phyloP scores from a whole-genome alignment of 129 eudicot species.

The Centaurea solstitialis region DNA sequence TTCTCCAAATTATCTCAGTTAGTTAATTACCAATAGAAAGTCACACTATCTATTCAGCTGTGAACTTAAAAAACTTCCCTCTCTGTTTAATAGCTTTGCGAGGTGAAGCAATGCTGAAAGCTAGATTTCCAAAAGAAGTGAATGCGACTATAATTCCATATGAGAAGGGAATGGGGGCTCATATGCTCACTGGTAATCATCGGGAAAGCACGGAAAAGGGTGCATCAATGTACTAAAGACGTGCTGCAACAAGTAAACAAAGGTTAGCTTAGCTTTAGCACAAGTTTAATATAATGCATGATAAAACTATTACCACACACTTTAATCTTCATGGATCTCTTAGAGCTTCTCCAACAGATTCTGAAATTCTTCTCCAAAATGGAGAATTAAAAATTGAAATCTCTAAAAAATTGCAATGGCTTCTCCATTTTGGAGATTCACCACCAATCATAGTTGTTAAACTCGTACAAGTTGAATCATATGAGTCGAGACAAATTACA shows the following conservation, averaged over 20 bases:
- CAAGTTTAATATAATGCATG: not conserved
- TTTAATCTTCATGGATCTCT: not conserved
- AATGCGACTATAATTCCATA: conserved; percentile 75
- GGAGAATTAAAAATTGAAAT: no score
- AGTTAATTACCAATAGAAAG: no score
- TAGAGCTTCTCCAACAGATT: no score
- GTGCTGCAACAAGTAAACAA: conserved; percentile 67
- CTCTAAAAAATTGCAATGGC: no score
- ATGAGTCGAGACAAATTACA: no score
- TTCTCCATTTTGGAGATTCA: no score
- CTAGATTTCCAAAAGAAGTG: conserved; percentile 69
- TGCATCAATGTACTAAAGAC: conserved; percentile 69
- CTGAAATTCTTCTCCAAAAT: no score
- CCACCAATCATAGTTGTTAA: no score
- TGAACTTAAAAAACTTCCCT: not conserved
- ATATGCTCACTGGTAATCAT: conserved; percentile 28
- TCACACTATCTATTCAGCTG: no score
- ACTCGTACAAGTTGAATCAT: no score
- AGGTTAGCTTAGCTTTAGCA: conserved; percentile 58
- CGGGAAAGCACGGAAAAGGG: conserved; percentile 44
- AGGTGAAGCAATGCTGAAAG: conserved; percentile 79
- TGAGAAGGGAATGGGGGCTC: conserved; percentile 59
- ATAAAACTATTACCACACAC: not conserved
- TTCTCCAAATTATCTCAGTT: not conserved
- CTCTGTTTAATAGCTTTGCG: conserved; percentile 54